Conservation (phyloP, 371 early-diverging fungal genomes). For the Phascolomyces articulosus region DNA sequence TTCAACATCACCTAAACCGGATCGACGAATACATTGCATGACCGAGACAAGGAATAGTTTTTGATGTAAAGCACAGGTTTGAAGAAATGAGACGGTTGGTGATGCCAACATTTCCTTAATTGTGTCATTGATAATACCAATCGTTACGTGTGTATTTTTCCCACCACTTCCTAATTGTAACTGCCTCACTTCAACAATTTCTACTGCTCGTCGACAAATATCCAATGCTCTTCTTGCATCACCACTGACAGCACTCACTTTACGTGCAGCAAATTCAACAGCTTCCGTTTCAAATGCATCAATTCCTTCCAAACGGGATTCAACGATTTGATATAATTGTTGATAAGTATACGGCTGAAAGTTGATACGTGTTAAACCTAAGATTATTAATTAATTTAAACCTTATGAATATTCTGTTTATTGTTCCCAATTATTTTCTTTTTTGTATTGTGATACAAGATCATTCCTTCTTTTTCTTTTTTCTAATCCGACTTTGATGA, state of each 20-base stretch:
- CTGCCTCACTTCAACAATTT: constrained; percentile 70
- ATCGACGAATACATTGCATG: constrained; percentile 61
- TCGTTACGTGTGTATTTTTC: constrained; percentile 62
- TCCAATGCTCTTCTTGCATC: constrained; percentile 97
- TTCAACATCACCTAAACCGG: constrained; percentile 77
- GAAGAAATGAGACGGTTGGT: constrained; percentile 73
- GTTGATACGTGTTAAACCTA: constrained; percentile 83
- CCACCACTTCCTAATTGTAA: not conserved
- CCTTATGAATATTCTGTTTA: no score
- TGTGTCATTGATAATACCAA: constrained; percentile 75
- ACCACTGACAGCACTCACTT: constrained; percentile 94
- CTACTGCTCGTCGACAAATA: constrained; percentile 90
- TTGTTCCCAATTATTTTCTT: not conserved
- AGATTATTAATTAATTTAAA: constrained; percentile 6
- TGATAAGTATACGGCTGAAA: constrained; percentile 89
- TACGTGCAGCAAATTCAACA: constrained; percentile 92
- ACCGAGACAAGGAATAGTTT: constrained; percentile 82
- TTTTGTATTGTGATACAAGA: not conserved
- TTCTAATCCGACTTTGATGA: no score
- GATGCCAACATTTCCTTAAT: constrained; percentile 87
- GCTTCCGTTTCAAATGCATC: constrained; percentile 82
- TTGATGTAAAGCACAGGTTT: constrained; percentile 78
- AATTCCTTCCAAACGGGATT: constrained; percentile 76
- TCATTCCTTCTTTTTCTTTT: not conserved
- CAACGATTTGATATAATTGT: constrained; percentile 86